Base-by-base conservation (phyloP, 208 protist species). In the Wallacemonas rigidus region DNA sequence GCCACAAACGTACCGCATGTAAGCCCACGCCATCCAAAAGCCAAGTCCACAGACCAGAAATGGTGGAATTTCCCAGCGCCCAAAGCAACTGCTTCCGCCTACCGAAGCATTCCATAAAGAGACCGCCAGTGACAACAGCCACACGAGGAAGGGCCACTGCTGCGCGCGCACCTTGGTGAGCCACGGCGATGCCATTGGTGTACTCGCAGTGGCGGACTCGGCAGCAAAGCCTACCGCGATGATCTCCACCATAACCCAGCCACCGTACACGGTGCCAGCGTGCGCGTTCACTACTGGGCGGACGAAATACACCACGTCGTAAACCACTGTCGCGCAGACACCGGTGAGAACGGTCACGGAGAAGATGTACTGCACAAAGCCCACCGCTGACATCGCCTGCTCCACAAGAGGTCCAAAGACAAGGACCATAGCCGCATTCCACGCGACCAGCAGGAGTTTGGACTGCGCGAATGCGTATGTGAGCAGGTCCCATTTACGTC, bases 231-330 rank as follows among this genome's bases (percentile, higher is more conserved):
- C 40, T n/a, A 65, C 12, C 60, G 74, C 64, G 38, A 87, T 55
- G 8, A 75, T 74, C 35, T 81, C 73, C 2, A 75, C 79, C 7
- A 76, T 40, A 12, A 79, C 74, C 81, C 81, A 87, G 47, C 76
- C 50, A 12, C 85, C 85, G 14, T 72, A 77, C 26, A 26, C 26
- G 26, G 26, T 26, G 26, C 26, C 26, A 26, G 26, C 26, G 26
- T 26, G 26, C 26, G 26, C 26, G 26, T 26, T 26, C 26, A 26
- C 26, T 26, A 26, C 26, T 26, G 26, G 26, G 26, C 26, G 26
- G 26, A 26, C 26, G 26, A 26, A 26, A 40, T 26, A 64, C 58
- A 64, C 26, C 38, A 65, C 15, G 40, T 17, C 41, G 60, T 8
- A 48, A 9, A 44, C 12, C 11, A 62, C 17, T 4, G 50, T 45